phyloP scores from a whole-genome alignment of 371 early-diverging fungal species.

The Mortierella sp. region DNA sequence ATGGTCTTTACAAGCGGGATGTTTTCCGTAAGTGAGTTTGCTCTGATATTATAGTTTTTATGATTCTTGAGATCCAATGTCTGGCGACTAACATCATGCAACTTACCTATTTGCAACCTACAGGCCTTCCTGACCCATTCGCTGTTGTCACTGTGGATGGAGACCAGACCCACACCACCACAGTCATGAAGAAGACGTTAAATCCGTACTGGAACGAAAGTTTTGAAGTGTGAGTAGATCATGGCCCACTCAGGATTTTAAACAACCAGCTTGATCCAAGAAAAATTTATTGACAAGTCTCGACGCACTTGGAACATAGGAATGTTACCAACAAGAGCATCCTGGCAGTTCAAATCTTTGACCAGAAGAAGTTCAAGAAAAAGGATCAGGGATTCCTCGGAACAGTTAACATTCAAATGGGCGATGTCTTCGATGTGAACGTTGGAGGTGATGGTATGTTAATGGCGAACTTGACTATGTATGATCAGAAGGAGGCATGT shows the following conservation, averaged over 20 bases:
- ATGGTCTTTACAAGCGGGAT: slow-evolving; percentile 92
- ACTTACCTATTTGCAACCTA: too few relatives aligned
- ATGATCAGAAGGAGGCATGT: too few relatives aligned
- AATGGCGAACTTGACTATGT: too few relatives aligned
- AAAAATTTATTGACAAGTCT: neutral
- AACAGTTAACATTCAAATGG: slow-evolving; percentile 88
- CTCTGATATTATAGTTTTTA: too few relatives aligned
- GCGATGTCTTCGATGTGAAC: slow-evolving; percentile 81
- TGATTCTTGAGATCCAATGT: too few relatives aligned
- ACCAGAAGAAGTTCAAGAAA: slow-evolving; percentile 96
- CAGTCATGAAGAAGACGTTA: slow-evolving; percentile 80
- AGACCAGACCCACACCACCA: slow-evolving; percentile 85
- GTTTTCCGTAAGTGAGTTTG: slow-evolving; percentile 80
- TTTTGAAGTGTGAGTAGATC: slow-evolving; percentile 68
- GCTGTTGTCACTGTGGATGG: slow-evolving; percentile 94
- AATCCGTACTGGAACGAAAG: slow-evolving; percentile 90
- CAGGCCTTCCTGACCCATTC: slow-evolving; percentile 85
- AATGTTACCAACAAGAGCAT: slow-evolving; percentile 81
- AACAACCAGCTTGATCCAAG: too few relatives aligned
- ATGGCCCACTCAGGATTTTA: too few relatives aligned
- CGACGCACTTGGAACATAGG: slow-evolving; percentile 58
- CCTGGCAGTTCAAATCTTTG: slow-evolving; percentile 95
- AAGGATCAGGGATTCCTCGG: slow-evolving; percentile 96
- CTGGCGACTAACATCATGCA: too few relatives aligned
- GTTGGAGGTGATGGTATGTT: slow-evolving; percentile 83